Base-by-base conservation (phyloP, 2,329 filamentous ascomycete genomes). In the Ophiostoma fasciatum region DNA sequence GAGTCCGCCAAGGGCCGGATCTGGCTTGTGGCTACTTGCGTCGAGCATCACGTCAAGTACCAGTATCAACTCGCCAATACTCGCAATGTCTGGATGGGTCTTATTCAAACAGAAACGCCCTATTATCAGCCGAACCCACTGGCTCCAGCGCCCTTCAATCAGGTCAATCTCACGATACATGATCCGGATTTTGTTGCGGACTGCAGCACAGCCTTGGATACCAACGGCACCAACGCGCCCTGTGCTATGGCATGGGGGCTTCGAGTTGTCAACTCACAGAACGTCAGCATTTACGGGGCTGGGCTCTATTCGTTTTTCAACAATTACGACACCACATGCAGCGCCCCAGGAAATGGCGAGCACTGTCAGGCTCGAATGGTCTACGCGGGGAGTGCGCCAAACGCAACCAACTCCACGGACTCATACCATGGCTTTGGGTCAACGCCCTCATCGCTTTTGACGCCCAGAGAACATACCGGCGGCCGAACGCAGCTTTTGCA, bases 101-200 rank as follows among this genome's bases (percentile, higher is more conserved):
- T 71, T 51, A 68, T 77, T 41, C 74, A 79, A 49, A 74, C 74
- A 32, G 74, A 80, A 52, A 74, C 74, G 3, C 71, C 75, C 2
- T 80, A 80, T 57, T 79, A 67, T 55, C 73, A 78, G 56, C 66
- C 69, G 18, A 66, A 64, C 42, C 74, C 74, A 0, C 53, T 59
- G 34, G 69, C 73, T 0, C 58, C 59, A 3, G 49, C 55, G 4
- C 73, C 68, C 2, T 78, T 76, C 57, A 43, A 52, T 2, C 18
- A 31, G 17, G 44, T 54, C 2, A 55, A 60, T 15, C 27, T 46
- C 0, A 47, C 49, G 14, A 55, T 57, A 27, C 42, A 51, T 10
- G 68, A 74, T 43, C 67, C 66, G 0, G 52, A 56, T 51, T 78
- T 64, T 61, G 61, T 54, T 9, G 30, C 48, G 0, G 68, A 65